Evolutionary conservation across 768 basidiomycete genomes (phyloP).

Genomic region (Russula sp.): DNA sequence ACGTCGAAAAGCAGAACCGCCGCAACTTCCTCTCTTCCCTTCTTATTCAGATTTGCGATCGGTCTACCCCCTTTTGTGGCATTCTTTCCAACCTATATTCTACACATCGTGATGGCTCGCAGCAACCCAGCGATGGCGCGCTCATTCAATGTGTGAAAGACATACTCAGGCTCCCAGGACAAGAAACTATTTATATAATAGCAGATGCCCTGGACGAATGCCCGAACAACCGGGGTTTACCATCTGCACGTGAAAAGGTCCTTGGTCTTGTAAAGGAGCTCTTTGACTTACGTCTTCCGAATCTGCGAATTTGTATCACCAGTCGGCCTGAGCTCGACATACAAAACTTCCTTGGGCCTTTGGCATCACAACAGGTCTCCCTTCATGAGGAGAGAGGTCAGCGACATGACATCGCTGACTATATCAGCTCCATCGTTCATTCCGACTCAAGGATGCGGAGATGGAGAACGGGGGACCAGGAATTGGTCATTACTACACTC

Average conservation of each 20-base stretch:
- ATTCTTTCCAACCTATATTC: not conserved
- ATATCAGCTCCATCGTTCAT: not conserved
- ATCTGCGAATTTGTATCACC: not conserved
- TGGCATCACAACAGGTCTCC: not conserved
- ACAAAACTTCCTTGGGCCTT: not conserved
- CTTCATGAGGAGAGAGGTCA: not conserved
- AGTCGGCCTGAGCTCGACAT: slow-evolving; percentile 1
- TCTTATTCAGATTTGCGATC: not conserved
- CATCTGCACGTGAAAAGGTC: not conserved
- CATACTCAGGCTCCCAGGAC: not conserved
- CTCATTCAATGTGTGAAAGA: not conserved
- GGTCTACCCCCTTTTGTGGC: not conserved
- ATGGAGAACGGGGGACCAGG: not conserved
- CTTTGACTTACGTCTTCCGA: not conserved
- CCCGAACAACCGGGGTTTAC: not conserved
- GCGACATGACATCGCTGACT: not conserved
- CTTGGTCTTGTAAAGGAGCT: not conserved
- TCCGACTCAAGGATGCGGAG: not conserved
- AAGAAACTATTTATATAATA: not conserved
- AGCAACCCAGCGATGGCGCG: not conserved
- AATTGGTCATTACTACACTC: not conserved
- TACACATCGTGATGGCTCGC: not conserved
- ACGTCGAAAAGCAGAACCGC: not conserved
- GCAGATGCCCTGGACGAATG: not conserved
- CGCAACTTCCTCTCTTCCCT: not conserved